Base-by-base conservation (phyloP, 2,329 filamentous ascomycete species). In the Dryadomyces quercivorus region DNA sequence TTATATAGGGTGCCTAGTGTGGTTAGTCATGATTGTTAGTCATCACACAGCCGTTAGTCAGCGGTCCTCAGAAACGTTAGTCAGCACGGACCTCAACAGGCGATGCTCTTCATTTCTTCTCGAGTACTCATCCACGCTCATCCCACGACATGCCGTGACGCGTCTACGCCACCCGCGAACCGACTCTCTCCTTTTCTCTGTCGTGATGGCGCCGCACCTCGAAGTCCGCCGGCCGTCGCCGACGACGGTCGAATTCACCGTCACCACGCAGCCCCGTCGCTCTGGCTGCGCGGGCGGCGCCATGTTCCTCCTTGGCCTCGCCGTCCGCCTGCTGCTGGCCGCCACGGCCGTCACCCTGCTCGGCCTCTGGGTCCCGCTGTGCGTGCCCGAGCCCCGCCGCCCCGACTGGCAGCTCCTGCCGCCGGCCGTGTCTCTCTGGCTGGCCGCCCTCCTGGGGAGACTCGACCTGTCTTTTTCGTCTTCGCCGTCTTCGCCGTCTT, bases 241-340 rank as follows among this genome's bases (percentile, higher is more conserved):
- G 49, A 94, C 90, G 2, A 95, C 93, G n/a, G 84, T 88, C 66
- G 86, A 88, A 61, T 97, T 92, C 75, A 94, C 86, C 34, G 88
- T 96, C 55, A 93, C 91, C 40, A 96, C 91, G 56, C 81, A 82
- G 47, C 81, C 86, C 1, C 70, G 53, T 21, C 59, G 59, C 26
- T 26, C 42, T 0, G 59, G 59, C 10, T 60, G 56, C 58, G 42
- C 55, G n/a, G 58, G 58, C 26, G 49, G 72, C 44, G 59, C 76
- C 38, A 64, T 77, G 20, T 67, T 75, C 51, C 57, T 66, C 47
- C 59, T 75, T 47, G 68, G 77, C 42, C 63, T 74, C 56, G 61
- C 73, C 55, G 51, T 72, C 36, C 73, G 76, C 38, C 56, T 77
- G 44, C 57, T 69, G 55, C 59, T 74, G 59, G 65, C 69, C 46